Evolutionary conservation across 2,329 filamentous ascomycete genomes (phyloP), one percentile per base, ranked within the genome.

Genomic region (Clonostachys byssicola): DNA sequence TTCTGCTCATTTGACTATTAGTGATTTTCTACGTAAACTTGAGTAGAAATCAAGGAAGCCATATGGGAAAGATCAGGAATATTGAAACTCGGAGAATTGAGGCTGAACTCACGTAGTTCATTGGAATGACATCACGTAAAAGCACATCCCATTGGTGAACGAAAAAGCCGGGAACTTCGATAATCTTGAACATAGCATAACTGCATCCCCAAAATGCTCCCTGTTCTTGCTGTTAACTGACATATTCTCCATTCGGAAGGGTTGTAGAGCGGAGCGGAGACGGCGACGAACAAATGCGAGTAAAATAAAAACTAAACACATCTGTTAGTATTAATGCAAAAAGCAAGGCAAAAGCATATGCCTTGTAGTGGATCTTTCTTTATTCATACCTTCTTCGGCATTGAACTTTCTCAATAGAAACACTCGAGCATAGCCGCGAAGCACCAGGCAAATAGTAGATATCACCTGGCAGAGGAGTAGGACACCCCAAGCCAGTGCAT

Each of bases 91-190:
- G 23, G 23, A 30, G 23, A 30, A 9, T 30, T 10, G 23, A 30
- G 23, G 23, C 10, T 30, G 23, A 30, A 30, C 23, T 30, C 23
- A 30, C 23, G 23, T 30, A 30, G 5, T n/a, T 36, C 7, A 54
- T 54, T 2, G 47, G 44, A 39, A 64, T 52, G 16, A 61, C 48
- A 34, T 65, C 60, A 14, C 54, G 45, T 7, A 62, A 49, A 7
- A 48, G 51, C 4, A 67, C 49, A 45, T 68, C 52, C 58, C 59
- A 68, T 41, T 59, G 54, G 48, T 68, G 66, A 7, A 68, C 63
- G 46, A 62, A 68, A 45, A 64, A 69, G 13, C 65, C 65, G 5
- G 61, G 60, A 0, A 49, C 53, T 3, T 56, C 40, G 16, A 63
- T 51, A 47, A 67, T 49, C 5, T 40, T 45, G 47, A 54, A 60